These are phyloP conservation scores for Zizania latifolia DNA, from an alignment of 176 grass and related monocot species.

Conservation along the genomic window DNA sequence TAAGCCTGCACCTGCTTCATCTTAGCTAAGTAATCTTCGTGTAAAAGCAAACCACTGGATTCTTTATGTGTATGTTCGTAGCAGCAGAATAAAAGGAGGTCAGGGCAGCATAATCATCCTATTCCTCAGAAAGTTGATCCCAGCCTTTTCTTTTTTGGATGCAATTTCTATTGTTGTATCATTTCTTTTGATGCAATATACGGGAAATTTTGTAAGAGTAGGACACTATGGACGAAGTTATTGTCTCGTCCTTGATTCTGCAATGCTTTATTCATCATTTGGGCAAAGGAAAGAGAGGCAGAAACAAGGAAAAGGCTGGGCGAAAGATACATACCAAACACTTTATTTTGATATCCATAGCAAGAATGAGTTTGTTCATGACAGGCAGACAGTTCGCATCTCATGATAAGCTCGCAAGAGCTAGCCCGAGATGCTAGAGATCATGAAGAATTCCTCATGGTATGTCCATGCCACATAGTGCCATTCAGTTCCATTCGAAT, in stretches of 20 bases:
- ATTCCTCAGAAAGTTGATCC: slow-evolving; percentile 10
- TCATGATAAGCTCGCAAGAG: slow-evolving; percentile 9
- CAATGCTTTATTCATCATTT: slow-evolving; percentile 22
- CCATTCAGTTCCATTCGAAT: too few relatives aligned
- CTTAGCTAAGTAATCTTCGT: slow-evolving; percentile 19
- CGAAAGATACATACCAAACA: neutral
- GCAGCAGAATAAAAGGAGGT: slow-evolving; percentile 5
- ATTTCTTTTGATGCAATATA: slow-evolving; percentile 8
- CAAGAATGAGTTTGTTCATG: slow-evolving; percentile 1
- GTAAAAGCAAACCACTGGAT: neutral
- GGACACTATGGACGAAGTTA: slow-evolving; percentile 2
- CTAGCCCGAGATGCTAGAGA: neutral
- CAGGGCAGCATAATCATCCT: neutral
- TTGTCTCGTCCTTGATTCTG: neutral
- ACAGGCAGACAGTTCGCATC: neutral
- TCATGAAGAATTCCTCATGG: too few relatives aligned
- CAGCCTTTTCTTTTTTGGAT: neutral
- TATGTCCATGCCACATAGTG: neutral
- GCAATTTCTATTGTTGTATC: slow-evolving; percentile 2
- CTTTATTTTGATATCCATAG: slow-evolving; percentile 21
- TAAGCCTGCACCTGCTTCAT: slow-evolving; percentile 7
- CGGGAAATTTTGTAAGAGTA: slow-evolving; percentile 12
- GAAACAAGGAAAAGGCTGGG: neutral
- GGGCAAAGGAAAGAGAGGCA: neutral
- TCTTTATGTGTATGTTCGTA: neutral